These are phyloP conservation scores for Sporothrix brunneoviolacea DNA, from an alignment of 2,329 filamentous ascomycete genomes.

Conservation along the genomic window DNA sequence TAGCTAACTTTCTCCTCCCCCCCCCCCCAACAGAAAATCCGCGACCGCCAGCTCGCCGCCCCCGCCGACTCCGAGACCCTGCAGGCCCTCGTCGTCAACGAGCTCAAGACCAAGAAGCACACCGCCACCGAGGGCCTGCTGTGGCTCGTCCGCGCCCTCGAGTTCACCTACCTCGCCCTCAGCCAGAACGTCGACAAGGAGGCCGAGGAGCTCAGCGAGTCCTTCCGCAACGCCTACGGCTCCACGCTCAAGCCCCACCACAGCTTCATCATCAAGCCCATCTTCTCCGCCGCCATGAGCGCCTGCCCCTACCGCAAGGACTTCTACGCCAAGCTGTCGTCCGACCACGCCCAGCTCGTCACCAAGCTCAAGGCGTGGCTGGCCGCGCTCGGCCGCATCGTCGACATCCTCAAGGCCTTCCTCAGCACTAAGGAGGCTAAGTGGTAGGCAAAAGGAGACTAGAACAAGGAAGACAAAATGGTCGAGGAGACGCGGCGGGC, in stretches of 20 bases:
- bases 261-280: constrained; percentile 78
- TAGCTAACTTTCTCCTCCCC: neutral
- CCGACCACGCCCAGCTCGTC: constrained; percentile 55
- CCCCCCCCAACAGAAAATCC: constrained; percentile 65
- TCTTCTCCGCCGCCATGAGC: constrained; percentile 89
- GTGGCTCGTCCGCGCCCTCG: constrained; percentile 85
- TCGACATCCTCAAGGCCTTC: constrained; percentile 65
- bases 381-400: constrained; percentile 66
- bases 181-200: constrained; percentile 65
- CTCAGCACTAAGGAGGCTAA: constrained; percentile 50
- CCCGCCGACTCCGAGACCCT: constrained; percentile 75
- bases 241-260: constrained; percentile 88
- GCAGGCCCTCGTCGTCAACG: constrained; percentile 77
- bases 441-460: constrained; percentile 36
- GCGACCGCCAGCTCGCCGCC: constrained; percentile 70
- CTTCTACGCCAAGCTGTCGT: constrained; percentile 84
- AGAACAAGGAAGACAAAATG: no score
- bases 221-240: constrained; percentile 81
- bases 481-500: no score
- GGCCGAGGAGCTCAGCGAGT: constrained; percentile 69
- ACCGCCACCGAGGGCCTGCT: constrained; percentile 80
- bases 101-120: constrained; percentile 86
- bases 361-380: constrained; percentile 65
- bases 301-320: constrained; percentile 89
- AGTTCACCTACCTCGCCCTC: constrained; percentile 85